These are phyloP conservation scores for Beverwykella pulmonaria DNA, from an alignment of 495 filamentous ascomycete species.

Conservation along the genomic window DNA sequence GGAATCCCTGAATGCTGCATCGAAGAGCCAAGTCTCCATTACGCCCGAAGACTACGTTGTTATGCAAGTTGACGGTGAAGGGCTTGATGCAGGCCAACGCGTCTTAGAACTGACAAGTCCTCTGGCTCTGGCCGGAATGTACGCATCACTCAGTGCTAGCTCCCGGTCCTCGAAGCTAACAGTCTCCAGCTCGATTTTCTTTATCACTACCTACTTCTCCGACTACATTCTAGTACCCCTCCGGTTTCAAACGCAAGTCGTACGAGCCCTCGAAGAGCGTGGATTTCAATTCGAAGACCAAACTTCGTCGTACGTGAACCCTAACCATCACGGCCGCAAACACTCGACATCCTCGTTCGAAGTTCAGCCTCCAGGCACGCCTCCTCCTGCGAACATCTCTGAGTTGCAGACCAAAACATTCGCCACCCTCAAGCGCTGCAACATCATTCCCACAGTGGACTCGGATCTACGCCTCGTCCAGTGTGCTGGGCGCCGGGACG, in stretches of 20 bases:
- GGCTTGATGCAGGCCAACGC: slow-evolving; percentile 89
- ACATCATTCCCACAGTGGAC: slow-evolving; percentile 73
- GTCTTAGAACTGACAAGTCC: slow-evolving; percentile 91
- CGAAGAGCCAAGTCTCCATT: slow-evolving; percentile 63
- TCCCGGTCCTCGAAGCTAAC: not conserved
- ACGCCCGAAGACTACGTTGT: slow-evolving; percentile 83
- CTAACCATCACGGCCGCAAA: slow-evolving; percentile 53
- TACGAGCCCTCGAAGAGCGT: slow-evolving; percentile 71
- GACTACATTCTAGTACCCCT: slow-evolving; percentile 93
- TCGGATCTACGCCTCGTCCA: slow-evolving; percentile 71
- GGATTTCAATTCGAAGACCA: slow-evolving; percentile 84
- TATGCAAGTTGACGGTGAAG: slow-evolving; percentile 83
- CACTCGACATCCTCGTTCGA: slow-evolving; percentile 53
- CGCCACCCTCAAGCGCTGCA: slow-evolving; percentile 67
- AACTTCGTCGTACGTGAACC: slow-evolving; percentile 68
- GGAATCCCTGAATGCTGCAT: slow-evolving; percentile 50
- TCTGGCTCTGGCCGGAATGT: slow-evolving; percentile 88
- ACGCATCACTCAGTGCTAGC: slow-evolving; percentile 41
- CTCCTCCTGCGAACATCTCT: slow-evolving; percentile 71
- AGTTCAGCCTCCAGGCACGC: slow-evolving; percentile 63
- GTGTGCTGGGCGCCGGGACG: slow-evolving; percentile 71
- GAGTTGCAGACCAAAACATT: slow-evolving; percentile 87
- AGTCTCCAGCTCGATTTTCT: slow-evolving; percentile 76
- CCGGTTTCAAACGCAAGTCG: slow-evolving; percentile 70
- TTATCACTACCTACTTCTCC: slow-evolving; percentile 97